Percentiles rank a stretch among this genome's conserved stretches.
Evolutionary conservation across 129 eudicot genomes (phyloP).

Genomic region (Flaveria trinervia): DNA sequence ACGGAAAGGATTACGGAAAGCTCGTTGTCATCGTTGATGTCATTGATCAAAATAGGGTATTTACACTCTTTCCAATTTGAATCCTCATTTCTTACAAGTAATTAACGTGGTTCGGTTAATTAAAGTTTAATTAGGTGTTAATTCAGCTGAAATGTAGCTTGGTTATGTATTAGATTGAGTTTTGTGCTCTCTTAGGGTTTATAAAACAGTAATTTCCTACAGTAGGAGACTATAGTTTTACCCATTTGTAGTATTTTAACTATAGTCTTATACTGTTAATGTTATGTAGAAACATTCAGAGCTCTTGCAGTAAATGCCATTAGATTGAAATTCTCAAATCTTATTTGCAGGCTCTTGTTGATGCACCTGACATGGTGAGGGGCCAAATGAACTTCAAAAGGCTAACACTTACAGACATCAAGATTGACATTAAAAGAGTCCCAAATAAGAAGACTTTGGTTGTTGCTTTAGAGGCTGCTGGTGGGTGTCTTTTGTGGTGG

Average conservation of each 20-base stretch:
- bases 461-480: slow-evolving; percentile 81
- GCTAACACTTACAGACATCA: slow-evolving; percentile 71
- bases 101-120: neutral
- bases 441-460: slow-evolving; percentile 67
- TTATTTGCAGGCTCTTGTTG: slow-evolving; percentile 68
- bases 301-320: neutral
- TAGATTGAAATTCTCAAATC: neutral
- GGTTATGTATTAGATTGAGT: neutral
- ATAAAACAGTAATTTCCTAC: neutral
- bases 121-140: neutral
- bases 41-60: slow-evolving; percentile 78
- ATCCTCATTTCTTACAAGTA: neutral
- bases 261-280: too few species aligned
- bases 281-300: neutral
- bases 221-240: neutral
- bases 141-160: neutral
- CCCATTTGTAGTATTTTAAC: neutral
- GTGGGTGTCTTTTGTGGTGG: slow-evolving; percentile 23
- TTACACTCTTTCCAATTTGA: neutral
- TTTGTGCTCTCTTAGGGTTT: neutral
- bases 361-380: slow-evolving; percentile 71
- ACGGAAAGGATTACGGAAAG: slow-evolving; percentile 76
- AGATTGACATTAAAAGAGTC: slow-evolving; percentile 59
- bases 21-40: slow-evolving; percentile 91
- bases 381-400: slow-evolving; percentile 68